These are phyloP conservation scores for Pythium aristosporum DNA, from an alignment of 352 stramenopile species.

Conservation along the genomic window DNA sequence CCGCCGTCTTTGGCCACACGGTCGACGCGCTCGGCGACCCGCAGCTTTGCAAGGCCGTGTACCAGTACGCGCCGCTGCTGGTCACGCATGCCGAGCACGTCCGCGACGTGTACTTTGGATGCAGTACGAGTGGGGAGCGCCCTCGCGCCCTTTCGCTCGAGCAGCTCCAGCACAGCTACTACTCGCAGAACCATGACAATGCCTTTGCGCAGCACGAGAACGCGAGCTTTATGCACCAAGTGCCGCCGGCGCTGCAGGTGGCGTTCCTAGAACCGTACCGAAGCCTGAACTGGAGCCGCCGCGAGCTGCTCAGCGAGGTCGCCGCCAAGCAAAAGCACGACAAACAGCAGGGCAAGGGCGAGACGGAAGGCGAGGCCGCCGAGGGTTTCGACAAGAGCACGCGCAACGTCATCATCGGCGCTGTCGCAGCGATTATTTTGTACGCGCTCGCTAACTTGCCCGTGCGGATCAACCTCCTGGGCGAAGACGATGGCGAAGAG, in stretches of 20 bases:
- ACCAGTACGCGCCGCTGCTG: slow-evolving; percentile 74
- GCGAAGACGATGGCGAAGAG: slow-evolving; percentile 42
- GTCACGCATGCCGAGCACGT: slow-evolving; percentile 71
- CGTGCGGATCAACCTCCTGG: slow-evolving; percentile 49
- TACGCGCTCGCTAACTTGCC: slow-evolving; percentile 72
- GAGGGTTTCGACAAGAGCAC: slow-evolving; percentile 67
- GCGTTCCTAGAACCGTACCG: slow-evolving; percentile 78
- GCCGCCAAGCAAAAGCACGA: slow-evolving; percentile 40
- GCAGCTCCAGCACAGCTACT: slow-evolving; percentile 39
- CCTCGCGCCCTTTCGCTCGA: slow-evolving; percentile 28
- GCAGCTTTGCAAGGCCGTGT: slow-evolving; percentile 65
- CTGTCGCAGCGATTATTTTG: slow-evolving; percentile 61
- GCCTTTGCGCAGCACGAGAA: slow-evolving; percentile 49
- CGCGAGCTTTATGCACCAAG: slow-evolving; percentile 70
- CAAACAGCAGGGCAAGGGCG: slow-evolving; percentile 24
- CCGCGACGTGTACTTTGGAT: slow-evolving; percentile 71
- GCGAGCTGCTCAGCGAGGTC: slow-evolving; percentile 60
- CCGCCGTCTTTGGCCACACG: slow-evolving; percentile 80
- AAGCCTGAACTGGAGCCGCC: slow-evolving; percentile 81
- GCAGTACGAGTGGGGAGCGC: slow-evolving; percentile 20
- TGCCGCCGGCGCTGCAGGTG: slow-evolving; percentile 51
- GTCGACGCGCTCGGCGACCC: slow-evolving; percentile 75
- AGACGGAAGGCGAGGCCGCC: slow-evolving; percentile 1
- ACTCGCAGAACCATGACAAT: slow-evolving; percentile 78
- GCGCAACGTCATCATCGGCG: slow-evolving; percentile 81